Conservation (phyloP, 441 rosid genomes). For the Mallotus repandus region DNA sequence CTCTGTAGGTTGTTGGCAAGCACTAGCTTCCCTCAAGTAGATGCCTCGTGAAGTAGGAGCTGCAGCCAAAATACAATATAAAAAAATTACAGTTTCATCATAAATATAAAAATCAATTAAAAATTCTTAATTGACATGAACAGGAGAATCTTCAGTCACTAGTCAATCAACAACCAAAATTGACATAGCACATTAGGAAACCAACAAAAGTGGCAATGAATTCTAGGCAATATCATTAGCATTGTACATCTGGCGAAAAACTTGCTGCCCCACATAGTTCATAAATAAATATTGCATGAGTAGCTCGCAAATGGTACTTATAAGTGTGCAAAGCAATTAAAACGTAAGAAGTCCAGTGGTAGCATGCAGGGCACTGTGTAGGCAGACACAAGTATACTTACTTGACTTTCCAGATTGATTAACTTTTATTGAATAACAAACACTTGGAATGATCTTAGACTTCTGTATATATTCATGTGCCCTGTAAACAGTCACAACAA, state of each 20-base stretch:
- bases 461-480: conserved; percentile 75
- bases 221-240: neutral
- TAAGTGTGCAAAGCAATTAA: neutral
- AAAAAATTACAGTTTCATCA: conserved; percentile 11
- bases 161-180: neutral
- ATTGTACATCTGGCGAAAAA: neutral
- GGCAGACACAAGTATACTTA: conserved; percentile 35
- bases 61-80: conserved; percentile 37
- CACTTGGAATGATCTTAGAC: conserved; percentile 53
- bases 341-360: neutral
- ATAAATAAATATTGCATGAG: neutral
- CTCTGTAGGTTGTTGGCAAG: conserved; percentile 79
- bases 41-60: conserved; percentile 85
- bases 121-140: neutral
- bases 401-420: conserved; percentile 81
- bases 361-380: neutral
- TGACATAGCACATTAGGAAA: too few species aligned
- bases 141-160: conserved; percentile 3
- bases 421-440: conserved; percentile 72
- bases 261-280: neutral
- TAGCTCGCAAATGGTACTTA: neutral
- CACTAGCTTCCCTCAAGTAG: conserved; percentile 82
- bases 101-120: conserved; percentile 16
- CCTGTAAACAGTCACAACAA: conserved; percentile 43
- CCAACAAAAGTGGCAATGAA: neutral